Evolutionary conservation across 768 basidiomycete species (phyloP).

Genomic region (Trametes sanguinea): DNA sequence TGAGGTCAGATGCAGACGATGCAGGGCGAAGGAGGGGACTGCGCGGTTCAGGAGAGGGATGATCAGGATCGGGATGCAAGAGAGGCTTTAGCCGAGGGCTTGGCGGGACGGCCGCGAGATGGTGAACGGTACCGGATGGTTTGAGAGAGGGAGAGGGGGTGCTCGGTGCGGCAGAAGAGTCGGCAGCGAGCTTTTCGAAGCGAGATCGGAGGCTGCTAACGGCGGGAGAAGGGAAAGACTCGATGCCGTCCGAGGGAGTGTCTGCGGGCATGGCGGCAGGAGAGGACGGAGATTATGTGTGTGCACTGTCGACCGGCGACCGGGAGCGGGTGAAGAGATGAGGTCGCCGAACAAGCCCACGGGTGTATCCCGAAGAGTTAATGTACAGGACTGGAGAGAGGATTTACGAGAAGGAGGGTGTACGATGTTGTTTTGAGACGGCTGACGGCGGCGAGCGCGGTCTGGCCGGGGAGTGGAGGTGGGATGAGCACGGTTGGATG

Average conservation of each 20-base stretch:
- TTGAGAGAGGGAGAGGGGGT: conserved; percentile 12
- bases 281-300: neutral
- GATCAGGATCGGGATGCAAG: conserved; percentile 36
- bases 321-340: neutral
- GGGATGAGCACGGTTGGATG: neutral
- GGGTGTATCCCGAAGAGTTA: neutral
- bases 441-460: neutral
- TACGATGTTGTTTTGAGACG: neutral
- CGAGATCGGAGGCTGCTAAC: conserved; percentile 70
- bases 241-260: conserved; percentile 40
- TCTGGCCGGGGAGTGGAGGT: neutral
- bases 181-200: conserved; percentile 68
- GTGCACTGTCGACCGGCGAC: conserved; percentile 17
- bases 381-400: neutral
- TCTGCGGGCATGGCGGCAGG: conserved; percentile 22
- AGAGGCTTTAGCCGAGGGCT: conserved; percentile 41
- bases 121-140: conserved; percentile 5
- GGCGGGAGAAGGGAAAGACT: conserved; percentile 57
- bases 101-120: conserved; percentile 29
- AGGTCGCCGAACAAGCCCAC: neutral
- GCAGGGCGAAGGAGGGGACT: conserved; percentile 45
- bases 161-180: conserved; percentile 29
- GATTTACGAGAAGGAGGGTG: neutral
- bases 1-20: conserved; percentile 58
- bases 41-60: conserved; percentile 29